Evolutionary conservation across 768 basidiomycete species (phyloP).

Genomic region (Pleurotus pulmonarius): DNA sequence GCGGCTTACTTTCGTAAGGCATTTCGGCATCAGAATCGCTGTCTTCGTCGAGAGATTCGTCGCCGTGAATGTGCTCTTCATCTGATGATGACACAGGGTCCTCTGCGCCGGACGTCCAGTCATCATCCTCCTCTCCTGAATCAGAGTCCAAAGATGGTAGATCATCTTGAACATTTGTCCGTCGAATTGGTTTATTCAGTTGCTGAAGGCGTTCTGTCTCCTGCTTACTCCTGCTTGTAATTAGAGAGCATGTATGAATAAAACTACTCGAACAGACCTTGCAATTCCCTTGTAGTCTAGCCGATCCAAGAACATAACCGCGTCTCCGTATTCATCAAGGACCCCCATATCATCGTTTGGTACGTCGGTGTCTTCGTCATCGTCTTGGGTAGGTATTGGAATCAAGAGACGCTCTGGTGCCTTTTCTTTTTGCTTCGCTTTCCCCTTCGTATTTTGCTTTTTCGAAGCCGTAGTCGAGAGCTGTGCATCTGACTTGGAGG

Average conservation of each 20-base stretch:
- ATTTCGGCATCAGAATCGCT: slow-evolving; percentile 65
- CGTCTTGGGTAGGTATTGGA: slow-evolving; percentile 50
- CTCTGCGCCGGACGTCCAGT: slow-evolving; percentile 43
- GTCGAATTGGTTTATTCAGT: slow-evolving; percentile 54
- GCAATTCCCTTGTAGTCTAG: slow-evolving; percentile 81
- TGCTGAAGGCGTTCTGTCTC: slow-evolving; percentile 72
- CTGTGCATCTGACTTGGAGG: slow-evolving; percentile 1
- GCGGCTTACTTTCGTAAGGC: slow-evolving; percentile 65
- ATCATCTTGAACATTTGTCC: slow-evolving; percentile 44
- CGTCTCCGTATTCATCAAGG: slow-evolving; percentile 59
- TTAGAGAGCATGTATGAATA: slow-evolving; percentile 5
- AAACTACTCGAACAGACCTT: slow-evolving; percentile 43
- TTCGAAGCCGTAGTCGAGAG: slow-evolving; percentile 12
- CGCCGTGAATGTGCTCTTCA: slow-evolving; percentile 17
- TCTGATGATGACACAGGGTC: slow-evolving; percentile 26
- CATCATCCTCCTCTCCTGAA: slow-evolving; percentile 38
- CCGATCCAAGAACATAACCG: slow-evolving; percentile 61
- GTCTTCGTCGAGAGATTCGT: slow-evolving; percentile 18
- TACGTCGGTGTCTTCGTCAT: slow-evolving; percentile 49
- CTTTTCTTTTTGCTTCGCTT: slow-evolving; percentile 50
- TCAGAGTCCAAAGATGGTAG: slow-evolving; percentile 70
- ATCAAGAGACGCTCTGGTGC: slow-evolving; percentile 58
- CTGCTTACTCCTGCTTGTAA: slow-evolving; percentile 68
- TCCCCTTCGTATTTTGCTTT: slow-evolving; percentile 18
- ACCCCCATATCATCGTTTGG: slow-evolving; percentile 72